Base-by-base conservation (phyloP, 2,329 filamentous ascomycete genomes). In the Xylariaceae sp. region DNA sequence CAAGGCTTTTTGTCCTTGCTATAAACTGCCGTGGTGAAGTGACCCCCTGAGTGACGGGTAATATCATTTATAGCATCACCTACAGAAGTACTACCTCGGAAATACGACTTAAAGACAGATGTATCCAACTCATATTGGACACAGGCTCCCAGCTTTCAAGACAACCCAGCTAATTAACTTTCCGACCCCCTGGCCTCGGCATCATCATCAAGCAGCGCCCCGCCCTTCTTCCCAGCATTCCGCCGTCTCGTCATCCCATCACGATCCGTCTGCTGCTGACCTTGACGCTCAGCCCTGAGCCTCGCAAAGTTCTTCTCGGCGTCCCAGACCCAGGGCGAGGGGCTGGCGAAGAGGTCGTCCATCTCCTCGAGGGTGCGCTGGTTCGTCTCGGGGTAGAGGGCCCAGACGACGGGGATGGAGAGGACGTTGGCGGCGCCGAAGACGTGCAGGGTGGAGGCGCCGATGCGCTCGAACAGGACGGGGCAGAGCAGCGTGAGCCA, bases 331-430 rank as follows among this genome's bases (percentile, higher is more conserved):
- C 79, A 87, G 3, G 76, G 75, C 0, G 70, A 79, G 13, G 79
- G 68, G 1, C 78, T 72, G 0, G 82, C 79, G 50, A 88, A 88
- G 0, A 88, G 61, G 0, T 87, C 61, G 44, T 88, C 78, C 67
- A 88, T 87, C 53, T 87, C 83, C 53, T 88, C 84, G 0, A 88
- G 65, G 0, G 82, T 87, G 0, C 83, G 73, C 56, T 85, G 79
- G 53, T 81, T 85, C 3, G 78, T 84, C 56, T 88, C 84, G 0
- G 83, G 84, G 41, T 86, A 88, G 0, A 88, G 53, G 0, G 80
- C 79, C 78, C 81, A 88, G 0, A 86, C 78, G 61, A 85, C 76
- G 0, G 80, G 73, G 4, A 88, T 80, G 1, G 74, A 71, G 19
- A 84, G 59, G 7, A 78, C 61, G 53, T 86, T 88, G 54, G 73